Base-by-base conservation (phyloP, 2,329 filamentous ascomycete species). In the Penicillium occitanis region DNA sequence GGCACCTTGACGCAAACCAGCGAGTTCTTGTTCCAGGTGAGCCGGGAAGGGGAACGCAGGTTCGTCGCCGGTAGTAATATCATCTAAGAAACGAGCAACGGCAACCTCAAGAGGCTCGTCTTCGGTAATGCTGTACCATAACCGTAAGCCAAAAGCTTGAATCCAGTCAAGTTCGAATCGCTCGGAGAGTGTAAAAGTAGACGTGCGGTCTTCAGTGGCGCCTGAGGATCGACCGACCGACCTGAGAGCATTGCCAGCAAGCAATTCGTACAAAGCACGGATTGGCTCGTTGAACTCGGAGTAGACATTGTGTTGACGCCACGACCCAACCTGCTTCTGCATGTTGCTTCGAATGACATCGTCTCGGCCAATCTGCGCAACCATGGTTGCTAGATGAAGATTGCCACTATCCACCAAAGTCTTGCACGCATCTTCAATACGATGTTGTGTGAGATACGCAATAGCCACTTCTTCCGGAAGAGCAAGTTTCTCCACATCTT, bases 91-190 rank as follows among this genome's bases (percentile, higher is more conserved):
- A 33, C 86, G 85, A 51, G 83, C 79, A 4, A 99, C 89, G 2
- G 93, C 93, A 55, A 84, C 82, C 60, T 89, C 87, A 51, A 97
- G 84, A 42, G 88, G 85, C 53, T 93, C 90, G 46, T 88, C 84
- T 40, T 86, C 82, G 2, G 86, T 84, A 48, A 88, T 91, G 53
- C 89, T 89, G 76, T 97, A 99, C 91, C 93, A 98, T 1, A 99
- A 83, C 51, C 93, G 88, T 60, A 99, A 84, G 11, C 92, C 94
- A 77, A 99, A 97, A 0, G 93, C 90, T 74, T 96, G 93, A 76
- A 92, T 89, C 95, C 95, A 99, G 75, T 96, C 91, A 42, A 99
- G 83, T 4, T 88, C 88, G 75, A 97, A 99, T 57, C 89, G 89
- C 72, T 91, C 86, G 0, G 92, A 91, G 69, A 99, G 91, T 63